Evolutionary conservation across 345 rosid species (phyloP).

Genomic region (Camelina laxa): DNA sequence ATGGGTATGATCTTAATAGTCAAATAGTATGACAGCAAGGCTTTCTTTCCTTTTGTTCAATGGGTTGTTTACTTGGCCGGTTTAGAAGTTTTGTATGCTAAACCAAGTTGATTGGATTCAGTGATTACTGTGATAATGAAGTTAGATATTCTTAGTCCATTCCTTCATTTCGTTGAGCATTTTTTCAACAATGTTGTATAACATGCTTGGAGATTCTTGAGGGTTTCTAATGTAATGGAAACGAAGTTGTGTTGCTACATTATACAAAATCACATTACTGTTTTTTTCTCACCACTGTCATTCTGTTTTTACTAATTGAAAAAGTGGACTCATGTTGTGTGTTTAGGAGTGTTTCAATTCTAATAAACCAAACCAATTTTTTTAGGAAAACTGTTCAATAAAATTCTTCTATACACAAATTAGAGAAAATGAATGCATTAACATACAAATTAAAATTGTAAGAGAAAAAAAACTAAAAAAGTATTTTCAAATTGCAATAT

Average conservation of each 20-base stretch:
- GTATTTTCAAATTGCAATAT: neutral
- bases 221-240: neutral
- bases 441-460: neutral
- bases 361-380: constrained; percentile 1
- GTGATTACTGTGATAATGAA: constrained; percentile 18
- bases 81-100: constrained; percentile 19
- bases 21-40: constrained; percentile 1
- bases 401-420: neutral
- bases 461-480: neutral
- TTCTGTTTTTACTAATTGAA: constrained; percentile 1
- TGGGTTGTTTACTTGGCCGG: neutral
- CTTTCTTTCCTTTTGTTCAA: constrained; percentile 4
- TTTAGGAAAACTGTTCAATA: neutral
- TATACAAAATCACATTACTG: constrained; percentile 6
- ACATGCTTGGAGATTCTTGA: constrained; percentile 1
- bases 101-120: constrained; percentile 22
- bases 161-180: neutral
- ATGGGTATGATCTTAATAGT: neutral
- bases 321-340: neutral
- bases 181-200: constrained; percentile 16
- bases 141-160: neutral
- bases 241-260: constrained; percentile 13
- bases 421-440: neutral
- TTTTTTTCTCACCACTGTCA: neutral
- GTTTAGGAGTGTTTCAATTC: neutral